phyloP scores from a whole-genome alignment of 768 basidiomycete species.

The Boletales sp. region DNA sequence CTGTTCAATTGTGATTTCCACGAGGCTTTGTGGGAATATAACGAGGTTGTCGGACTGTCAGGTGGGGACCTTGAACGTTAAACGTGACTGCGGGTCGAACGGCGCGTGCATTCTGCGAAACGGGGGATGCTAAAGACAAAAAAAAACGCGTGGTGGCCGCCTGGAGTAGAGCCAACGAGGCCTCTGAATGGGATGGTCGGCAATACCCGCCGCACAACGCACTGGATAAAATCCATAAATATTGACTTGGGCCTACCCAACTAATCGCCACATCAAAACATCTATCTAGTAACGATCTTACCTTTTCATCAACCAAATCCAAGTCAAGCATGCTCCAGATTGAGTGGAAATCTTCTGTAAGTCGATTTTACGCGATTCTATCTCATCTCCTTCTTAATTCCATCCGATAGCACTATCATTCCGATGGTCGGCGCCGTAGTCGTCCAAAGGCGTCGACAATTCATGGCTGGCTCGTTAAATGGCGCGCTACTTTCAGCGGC shows the following conservation, averaged over 20 bases:
- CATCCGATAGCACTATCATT: constrained; percentile 28
- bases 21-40: constrained; percentile 18
- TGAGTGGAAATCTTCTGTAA: constrained; percentile 33
- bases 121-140: constrained; percentile 1
- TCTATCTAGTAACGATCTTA: constrained; percentile 4
- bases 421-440: constrained; percentile 40
- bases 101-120: constrained; percentile 1
- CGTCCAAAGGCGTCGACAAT: constrained; percentile 53
- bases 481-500: constrained; percentile 66
- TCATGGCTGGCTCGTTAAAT: constrained; percentile 79
- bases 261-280: constrained; percentile 9
- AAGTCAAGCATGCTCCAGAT: constrained; percentile 24
- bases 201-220: constrained; percentile 13
- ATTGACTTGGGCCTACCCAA: constrained; percentile 3
- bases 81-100: neutral
- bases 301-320: neutral
- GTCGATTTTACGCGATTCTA: constrained; percentile 7
- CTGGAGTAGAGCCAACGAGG: neutral
- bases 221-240: constrained; percentile 23
- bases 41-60: constrained; percentile 9
- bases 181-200: constrained; percentile 8
- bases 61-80: too few species aligned
- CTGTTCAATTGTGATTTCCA: constrained; percentile 4
- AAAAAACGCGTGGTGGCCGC: constrained; percentile 8
- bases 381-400: neutral